Conservation (phyloP, 176 grass and related monocot genomes). For the Bolboschoenus planiculmis region DNA sequence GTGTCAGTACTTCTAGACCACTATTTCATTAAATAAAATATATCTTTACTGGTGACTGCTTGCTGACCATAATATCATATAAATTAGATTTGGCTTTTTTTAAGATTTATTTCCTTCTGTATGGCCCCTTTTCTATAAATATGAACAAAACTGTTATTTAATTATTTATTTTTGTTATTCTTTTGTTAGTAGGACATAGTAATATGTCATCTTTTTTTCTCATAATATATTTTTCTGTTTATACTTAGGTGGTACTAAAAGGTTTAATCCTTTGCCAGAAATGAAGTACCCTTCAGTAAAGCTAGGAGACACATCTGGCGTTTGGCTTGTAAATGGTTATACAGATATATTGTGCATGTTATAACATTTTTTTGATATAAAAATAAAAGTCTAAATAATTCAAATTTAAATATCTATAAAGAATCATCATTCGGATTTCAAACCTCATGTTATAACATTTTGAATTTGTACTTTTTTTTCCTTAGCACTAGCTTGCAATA, state of each 20-base stretch:
- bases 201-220: neutral
- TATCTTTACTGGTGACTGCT: neutral
- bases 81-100: neutral
- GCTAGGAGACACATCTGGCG: neutral
- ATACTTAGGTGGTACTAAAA: neutral
- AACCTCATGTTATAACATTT: too few species aligned
- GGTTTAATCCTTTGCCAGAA: neutral
- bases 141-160: too few species aligned
- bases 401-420: too few species aligned
- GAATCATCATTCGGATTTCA: too few species aligned
- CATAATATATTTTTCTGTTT: neutral
- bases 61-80: neutral
- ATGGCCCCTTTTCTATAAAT: neutral
- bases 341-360: neutral
- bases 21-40: neutral
- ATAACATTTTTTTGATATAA: neutral
- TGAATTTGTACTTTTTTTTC: too few species aligned
- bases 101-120: neutral
- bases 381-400: too few species aligned
- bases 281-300: neutral
- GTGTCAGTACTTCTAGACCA: neutral
- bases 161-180: neutral
- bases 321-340: neutral
- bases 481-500: neutral
- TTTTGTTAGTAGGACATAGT: neutral